Conservation (phyloP, 116 monocot genomes). For the Trichopus zeylanicus region DNA sequence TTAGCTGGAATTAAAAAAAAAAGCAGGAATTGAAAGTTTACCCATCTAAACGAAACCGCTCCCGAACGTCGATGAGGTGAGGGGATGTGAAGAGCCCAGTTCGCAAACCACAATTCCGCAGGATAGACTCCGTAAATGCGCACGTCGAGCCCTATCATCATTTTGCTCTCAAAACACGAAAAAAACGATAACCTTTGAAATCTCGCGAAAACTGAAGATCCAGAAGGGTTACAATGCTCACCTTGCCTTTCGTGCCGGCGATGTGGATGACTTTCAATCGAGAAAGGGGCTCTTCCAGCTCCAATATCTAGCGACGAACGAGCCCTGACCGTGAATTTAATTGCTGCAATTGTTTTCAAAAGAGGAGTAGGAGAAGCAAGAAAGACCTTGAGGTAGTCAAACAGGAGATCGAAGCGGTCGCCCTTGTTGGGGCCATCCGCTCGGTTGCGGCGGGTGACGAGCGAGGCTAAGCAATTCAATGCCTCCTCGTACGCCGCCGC, state of each 20-base stretch:
- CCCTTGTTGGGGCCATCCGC: slow-evolving; percentile 56
- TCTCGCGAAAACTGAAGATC: background rate
- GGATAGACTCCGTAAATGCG: slow-evolving; percentile 72
- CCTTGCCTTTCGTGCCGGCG: slow-evolving; percentile 96
- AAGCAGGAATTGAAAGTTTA: too few relatives aligned
- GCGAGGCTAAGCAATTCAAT: slow-evolving; percentile 46
- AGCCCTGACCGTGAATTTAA: background rate
- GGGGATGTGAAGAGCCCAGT: slow-evolving; percentile 91
- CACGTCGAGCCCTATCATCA: slow-evolving; percentile 79
- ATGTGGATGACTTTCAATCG: slow-evolving; percentile 74
- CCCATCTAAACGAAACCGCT: slow-evolving; percentile 81
- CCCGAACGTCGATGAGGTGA: slow-evolving; percentile 83
- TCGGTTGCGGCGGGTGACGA: slow-evolving; percentile 56
- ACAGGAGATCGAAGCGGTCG: slow-evolving; percentile 58
- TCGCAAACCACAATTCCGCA: slow-evolving; percentile 57
- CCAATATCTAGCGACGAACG: slow-evolving; percentile 44
- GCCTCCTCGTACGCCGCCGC: slow-evolving; percentile 33
- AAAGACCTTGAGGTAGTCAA: slow-evolving; percentile 53
- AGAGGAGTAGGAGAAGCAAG: background rate
- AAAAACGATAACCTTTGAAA: background rate
- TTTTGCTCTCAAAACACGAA: background rate
- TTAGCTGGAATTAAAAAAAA: too few relatives aligned
- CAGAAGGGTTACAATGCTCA: too few relatives aligned
- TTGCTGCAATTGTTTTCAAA: background rate
- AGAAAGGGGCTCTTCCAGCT: slow-evolving; percentile 49